A percentile compares a stretch with the other conserved stretches of the same genome.
Evolutionary conservation across 495 filamentous ascomycete species (phyloP).

Genomic region (Achaetomiella virescens): DNA sequence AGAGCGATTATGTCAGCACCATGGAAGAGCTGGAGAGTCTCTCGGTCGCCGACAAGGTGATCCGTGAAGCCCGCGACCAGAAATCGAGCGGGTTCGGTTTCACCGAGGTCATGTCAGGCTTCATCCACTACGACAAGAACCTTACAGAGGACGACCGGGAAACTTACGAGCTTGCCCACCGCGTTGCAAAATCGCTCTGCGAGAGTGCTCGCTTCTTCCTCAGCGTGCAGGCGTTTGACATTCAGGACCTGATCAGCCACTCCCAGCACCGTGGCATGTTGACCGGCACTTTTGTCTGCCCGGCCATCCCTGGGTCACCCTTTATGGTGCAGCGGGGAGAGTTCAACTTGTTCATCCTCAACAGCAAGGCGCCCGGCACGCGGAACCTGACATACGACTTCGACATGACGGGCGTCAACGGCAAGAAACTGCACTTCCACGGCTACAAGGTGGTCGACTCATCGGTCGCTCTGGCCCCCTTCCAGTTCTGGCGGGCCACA

Average conservation of each 20-base stretch:
- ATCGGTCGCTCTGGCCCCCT: constrained; percentile 47
- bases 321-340: constrained; percentile 55
- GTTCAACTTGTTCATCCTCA: constrained; percentile 53
- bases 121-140: constrained; percentile 47
- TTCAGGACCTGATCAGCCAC: constrained; percentile 35
- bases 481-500: constrained; percentile 55
- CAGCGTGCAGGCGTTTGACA: constrained; percentile 51
- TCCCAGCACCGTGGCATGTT: constrained; percentile 48
- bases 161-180: constrained; percentile 51
- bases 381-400: constrained; percentile 57
- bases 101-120: constrained; percentile 59
- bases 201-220: constrained; percentile 56
- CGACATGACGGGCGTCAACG: constrained; percentile 50
- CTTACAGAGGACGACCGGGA: constrained; percentile 41
- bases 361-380: constrained; percentile 49
- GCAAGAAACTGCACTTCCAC: constrained; percentile 48
- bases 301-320: constrained; percentile 48
- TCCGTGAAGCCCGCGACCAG: constrained; percentile 36
- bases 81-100: constrained; percentile 50
- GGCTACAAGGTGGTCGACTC: constrained; percentile 60
- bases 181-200: constrained; percentile 44
- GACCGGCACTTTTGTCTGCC: constrained; percentile 59
- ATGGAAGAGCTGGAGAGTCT: constrained; percentile 32
- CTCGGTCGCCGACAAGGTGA: constrained; percentile 32
- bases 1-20: constrained; percentile 7